A percentile compares a stretch with the other conserved stretches of the same genome.
Evolutionary conservation across 164 flowering plant species (phyloP).

Genomic region (Annona squamosa): DNA sequence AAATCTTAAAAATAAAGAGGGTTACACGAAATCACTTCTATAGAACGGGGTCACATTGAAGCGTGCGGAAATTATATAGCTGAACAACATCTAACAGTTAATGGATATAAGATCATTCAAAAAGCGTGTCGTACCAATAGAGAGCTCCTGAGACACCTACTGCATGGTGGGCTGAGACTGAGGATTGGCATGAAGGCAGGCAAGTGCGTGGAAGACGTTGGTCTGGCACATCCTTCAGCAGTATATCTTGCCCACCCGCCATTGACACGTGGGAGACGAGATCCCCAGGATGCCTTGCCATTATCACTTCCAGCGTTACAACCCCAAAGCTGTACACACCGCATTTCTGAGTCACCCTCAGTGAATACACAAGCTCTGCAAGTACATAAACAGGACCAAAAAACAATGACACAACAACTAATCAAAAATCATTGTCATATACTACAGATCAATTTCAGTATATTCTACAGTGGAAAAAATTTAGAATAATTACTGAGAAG

Average conservation of each 20-base stretch:
- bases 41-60: too few species aligned
- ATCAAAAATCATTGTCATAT: too few species aligned
- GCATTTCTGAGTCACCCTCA: slow-evolving; percentile 9
- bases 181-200: slow-evolving; percentile 9
- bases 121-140: background rate
- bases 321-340: slow-evolving; percentile 13
- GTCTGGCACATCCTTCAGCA: slow-evolving; percentile 6
- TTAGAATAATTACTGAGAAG: too few species aligned
- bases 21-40: too few species aligned
- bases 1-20: too few species aligned
- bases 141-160: background rate
- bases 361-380: slow-evolving; percentile 9
- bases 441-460: too few species aligned
- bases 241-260: background rate
- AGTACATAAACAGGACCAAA: background rate
- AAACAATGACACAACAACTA: too few species aligned
- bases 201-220: slow-evolving; percentile 2
- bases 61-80: too few species aligned
- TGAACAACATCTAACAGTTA: background rate
- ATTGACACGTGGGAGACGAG: background rate
- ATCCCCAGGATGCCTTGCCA: slow-evolving; percentile 12
- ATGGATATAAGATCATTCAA: background rate
- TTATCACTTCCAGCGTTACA: slow-evolving; percentile 1
- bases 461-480: too few species aligned
- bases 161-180: slow-evolving; percentile 11